A percentile compares a stretch with the other conserved stretches of the same genome.
phyloP scores from a whole-genome alignment of 2,329 filamentous ascomycete genomes.

The Trichoderma arundinaceum region DNA sequence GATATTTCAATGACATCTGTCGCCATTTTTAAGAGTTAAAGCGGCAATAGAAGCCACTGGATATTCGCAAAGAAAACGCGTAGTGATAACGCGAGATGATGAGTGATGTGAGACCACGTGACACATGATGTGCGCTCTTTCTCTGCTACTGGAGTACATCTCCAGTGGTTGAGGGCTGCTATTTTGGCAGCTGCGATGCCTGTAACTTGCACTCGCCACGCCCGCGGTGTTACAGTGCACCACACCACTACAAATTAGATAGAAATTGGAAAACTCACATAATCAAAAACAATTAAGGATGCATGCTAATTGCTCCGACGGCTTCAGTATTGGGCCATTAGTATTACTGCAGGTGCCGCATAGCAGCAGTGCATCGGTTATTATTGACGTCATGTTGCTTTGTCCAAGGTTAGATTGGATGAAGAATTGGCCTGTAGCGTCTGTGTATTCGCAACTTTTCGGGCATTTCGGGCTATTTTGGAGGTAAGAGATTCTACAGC shows the following conservation, averaged over 20 bases:
- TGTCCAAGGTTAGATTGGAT: neutral
- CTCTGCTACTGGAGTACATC: neutral
- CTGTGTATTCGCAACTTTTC: neutral
- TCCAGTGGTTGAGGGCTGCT: neutral
- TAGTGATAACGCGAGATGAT: conserved; percentile 1
- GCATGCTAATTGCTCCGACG: too few relatives aligned
- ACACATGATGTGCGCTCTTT: neutral
- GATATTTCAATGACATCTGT: conserved; percentile 38
- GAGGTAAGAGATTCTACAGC: too few relatives aligned
- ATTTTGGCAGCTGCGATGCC: neutral
- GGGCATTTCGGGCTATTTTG: neutral
- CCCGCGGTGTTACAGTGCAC: neutral
- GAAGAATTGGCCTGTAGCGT: neutral
- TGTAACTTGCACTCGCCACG: too few relatives aligned
- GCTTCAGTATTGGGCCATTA: neutral
- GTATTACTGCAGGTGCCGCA: neutral
- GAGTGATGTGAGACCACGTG: conserved; percentile 21
- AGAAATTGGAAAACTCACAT: too few relatives aligned
- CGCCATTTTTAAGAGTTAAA: conserved; percentile 21
- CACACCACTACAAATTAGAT: neutral
- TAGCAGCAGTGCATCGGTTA: neutral
- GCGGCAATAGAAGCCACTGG: neutral
- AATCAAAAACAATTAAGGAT: neutral
- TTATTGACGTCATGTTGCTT: neutral
- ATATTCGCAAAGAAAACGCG: neutral